Conservation (phyloP, 148 eudicot genomes). For the Arbutus unedo region DNA sequence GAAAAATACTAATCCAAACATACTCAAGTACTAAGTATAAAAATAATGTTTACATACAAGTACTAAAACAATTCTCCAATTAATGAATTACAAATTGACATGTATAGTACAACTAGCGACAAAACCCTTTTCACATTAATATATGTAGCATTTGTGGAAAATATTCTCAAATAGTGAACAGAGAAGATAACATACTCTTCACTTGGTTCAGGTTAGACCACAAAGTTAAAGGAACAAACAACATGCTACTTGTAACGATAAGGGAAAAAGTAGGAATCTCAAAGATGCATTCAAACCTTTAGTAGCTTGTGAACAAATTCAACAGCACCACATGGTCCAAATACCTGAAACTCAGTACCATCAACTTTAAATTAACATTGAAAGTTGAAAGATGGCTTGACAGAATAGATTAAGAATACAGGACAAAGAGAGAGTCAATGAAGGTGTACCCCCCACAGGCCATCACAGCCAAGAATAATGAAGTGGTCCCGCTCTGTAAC, state of each 20-base stretch:
- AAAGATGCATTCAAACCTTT: conserved; percentile 39
- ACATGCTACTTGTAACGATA: not conserved
- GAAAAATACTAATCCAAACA: too few relatives aligned
- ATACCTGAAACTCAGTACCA: conserved; percentile 41
- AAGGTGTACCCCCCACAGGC: conserved; percentile 84
- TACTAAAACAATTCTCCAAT: too few relatives aligned
- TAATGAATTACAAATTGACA: too few relatives aligned
- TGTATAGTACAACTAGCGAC: too few relatives aligned
- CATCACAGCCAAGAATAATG: conserved; percentile 91
- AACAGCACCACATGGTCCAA: conserved; percentile 88
- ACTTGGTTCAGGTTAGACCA: not conserved
- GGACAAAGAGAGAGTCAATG: not conserved
- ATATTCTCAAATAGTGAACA: not conserved
- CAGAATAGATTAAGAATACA: not conserved
- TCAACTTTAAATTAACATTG: not conserved
- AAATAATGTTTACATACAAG: too few relatives aligned
- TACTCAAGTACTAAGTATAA: too few relatives aligned
- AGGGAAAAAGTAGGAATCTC: not conserved
- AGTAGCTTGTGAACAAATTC: conserved; percentile 67
- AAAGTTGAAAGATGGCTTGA: not conserved
- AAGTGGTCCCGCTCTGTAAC: conserved; percentile 73
- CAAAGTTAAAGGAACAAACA: not conserved
- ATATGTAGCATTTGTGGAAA: not conserved
- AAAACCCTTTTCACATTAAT: too few relatives aligned
- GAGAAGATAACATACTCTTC: not conserved